Base-by-base conservation (phyloP, 768 basidiomycete genomes). In the Lentinula raphanica region DNA sequence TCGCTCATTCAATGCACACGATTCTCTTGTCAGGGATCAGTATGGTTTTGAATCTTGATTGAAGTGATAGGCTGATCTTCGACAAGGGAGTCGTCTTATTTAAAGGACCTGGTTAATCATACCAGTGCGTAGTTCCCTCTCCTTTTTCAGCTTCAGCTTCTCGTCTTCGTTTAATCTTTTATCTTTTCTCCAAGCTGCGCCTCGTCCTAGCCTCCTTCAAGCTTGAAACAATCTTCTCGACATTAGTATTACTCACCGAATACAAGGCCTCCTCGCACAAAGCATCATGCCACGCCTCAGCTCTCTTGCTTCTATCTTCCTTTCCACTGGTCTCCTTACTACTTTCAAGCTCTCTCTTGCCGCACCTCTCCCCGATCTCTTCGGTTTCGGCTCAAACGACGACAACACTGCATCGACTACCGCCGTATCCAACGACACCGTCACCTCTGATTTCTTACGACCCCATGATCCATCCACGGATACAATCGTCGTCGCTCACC, bases 401-500 rank as follows among this genome's bases (percentile, higher is more conserved):
- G 49, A 40, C 39, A 50, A 55, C 40, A 50, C 58, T 35, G 58
- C 50, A 1, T 13, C 44, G 25, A 54, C 60, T 15, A 59, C 53
- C 15, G 27, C 50, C 39, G 58, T 62, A 12, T 58, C 57, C n/a
- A 44, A 59, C 19, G 57, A 29, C 49, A 54, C 58, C 13, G 45
- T 58, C 27, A 58, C 44, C 38, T 46, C 58, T 35, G 49, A 45
- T 32, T 55, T 55, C 39, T 28, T 68, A 19, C 69, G 72, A 5
- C 71, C 74, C 1, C 69, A 73, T 62, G 72, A 76, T 56, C 65
- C 64, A 5, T 56, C 64, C 2, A 64, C 64, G 6, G 55, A 72
- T 28, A 69, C 66, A 25, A 66, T 78, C 56, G 71, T 76, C 31
- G 73, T 79, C 13, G 74, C 75, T 19, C 76, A 79, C 56, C 67